Evolutionary conservation across 768 basidiomycete genomes (phyloP).

Genomic region (Termitomyces bulborhizus): DNA sequence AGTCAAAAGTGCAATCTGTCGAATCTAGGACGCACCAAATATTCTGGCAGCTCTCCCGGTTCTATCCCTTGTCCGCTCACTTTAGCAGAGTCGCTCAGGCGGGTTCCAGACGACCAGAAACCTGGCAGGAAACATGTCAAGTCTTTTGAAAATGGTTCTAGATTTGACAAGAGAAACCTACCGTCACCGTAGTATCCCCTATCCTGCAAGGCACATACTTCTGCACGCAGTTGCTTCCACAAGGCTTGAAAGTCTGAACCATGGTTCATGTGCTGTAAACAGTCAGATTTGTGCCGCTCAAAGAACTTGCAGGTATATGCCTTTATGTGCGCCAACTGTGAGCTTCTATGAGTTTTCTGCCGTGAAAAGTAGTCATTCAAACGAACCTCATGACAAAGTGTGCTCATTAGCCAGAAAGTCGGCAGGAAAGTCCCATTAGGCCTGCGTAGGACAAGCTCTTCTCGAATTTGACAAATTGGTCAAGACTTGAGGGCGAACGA

Average conservation of each 20-base stretch:
- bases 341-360: slow-evolving; percentile 6
- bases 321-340: slow-evolving; percentile 78
- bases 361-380: neutral
- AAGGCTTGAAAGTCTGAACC: slow-evolving; percentile 69
- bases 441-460: slow-evolving; percentile 72
- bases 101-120: slow-evolving; percentile 75
- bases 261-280: slow-evolving; percentile 71
- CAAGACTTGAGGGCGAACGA: neutral
- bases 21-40: slow-evolving; percentile 46
- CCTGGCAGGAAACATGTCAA: slow-evolving; percentile 32
- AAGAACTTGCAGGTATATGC: slow-evolving; percentile 25
- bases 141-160: too few relatives aligned
- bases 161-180: slow-evolving; percentile 16
- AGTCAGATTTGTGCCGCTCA: neutral
- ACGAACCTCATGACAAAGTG: slow-evolving; percentile 77
- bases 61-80: slow-evolving; percentile 32
- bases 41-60: slow-evolving; percentile 65
- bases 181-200: slow-evolving; percentile 84
- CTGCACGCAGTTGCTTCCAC: slow-evolving; percentile 58
- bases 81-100: slow-evolving; percentile 58
- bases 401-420: slow-evolving; percentile 65
- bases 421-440: slow-evolving; percentile 56
- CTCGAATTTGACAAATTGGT: neutral
- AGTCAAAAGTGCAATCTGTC: neutral
- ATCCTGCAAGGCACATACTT: slow-evolving; percentile 65